A percentile compares a stretch with the other conserved stretches of the same genome.
Evolutionary conservation across 2,329 filamentous ascomycete species (phyloP).

Genomic region (Hypoxylon rubiginosum): DNA sequence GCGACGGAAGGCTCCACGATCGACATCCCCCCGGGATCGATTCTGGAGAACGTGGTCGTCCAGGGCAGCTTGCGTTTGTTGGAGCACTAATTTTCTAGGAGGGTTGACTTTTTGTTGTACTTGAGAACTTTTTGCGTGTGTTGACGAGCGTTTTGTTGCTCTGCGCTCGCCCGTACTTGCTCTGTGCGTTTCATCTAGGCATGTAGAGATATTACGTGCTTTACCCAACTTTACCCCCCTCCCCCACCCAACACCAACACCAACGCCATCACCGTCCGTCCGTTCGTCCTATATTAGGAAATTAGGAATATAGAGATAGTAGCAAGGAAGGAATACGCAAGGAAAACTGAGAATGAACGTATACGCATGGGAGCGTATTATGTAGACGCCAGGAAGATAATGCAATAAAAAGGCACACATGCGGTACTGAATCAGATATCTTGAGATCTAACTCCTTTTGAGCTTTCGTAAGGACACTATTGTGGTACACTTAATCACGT

Average conservation of each 20-base stretch:
- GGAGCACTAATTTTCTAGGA: constrained; percentile 67
- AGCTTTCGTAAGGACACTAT: background rate
- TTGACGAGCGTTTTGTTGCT: constrained; percentile 25
- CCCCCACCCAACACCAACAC: too few species aligned
- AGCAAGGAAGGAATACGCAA: constrained; percentile 8
- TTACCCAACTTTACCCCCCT: background rate
- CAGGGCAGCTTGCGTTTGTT: constrained; percentile 90
- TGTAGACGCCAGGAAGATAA: constrained; percentile 35
- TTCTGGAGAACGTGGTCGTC: constrained; percentile 98
- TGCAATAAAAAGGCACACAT: constrained; percentile 31
- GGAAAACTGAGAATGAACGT: constrained; percentile 1
- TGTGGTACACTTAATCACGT: background rate
- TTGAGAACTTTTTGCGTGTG: constrained; percentile 8
- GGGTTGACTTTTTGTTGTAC: constrained; percentile 13
- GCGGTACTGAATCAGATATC: background rate
- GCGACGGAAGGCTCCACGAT: constrained; percentile 98
- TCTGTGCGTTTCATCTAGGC: constrained; percentile 1
- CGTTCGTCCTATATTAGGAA: constrained; percentile 9
- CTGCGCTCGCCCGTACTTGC: constrained; percentile 7
- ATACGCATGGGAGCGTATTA: constrained; percentile 25
- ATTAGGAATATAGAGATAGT: constrained; percentile 29
- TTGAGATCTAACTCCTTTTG: background rate
- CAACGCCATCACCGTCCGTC: too few species aligned
- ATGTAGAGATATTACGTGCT: constrained; percentile 11
- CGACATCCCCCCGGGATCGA: constrained; percentile 94